These are phyloP conservation scores for Auxenochlorella pyrenoidosa DNA, from an alignment of 139 green algal genomes.

Conservation along the genomic window DNA sequence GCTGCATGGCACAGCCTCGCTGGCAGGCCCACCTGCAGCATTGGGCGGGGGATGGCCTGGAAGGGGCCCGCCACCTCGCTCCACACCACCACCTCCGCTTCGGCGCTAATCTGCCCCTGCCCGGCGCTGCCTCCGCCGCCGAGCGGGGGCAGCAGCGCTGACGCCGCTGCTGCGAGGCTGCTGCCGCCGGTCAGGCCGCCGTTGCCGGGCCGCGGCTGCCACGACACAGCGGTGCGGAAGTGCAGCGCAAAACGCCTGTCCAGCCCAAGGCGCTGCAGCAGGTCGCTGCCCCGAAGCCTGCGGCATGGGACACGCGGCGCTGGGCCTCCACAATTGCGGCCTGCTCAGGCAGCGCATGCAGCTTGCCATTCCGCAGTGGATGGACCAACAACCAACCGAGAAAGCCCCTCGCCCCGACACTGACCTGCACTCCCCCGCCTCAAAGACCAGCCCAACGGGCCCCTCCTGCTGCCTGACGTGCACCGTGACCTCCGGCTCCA, in stretches of 20 bases:
- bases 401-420: background rate
- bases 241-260: conserved; percentile 20
- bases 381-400: background rate
- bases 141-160: background rate
- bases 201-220: background rate
- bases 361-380: no score
- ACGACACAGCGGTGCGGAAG: conserved; percentile 21
- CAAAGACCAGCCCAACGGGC: background rate
- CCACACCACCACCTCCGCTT: conserved; percentile 50
- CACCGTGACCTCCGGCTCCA: conserved; percentile 71
- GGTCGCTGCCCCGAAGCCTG: conserved; percentile 13
- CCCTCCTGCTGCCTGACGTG: conserved; percentile 10
- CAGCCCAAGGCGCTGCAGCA: conserved; percentile 10
- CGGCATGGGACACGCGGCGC: background rate
- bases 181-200: background rate
- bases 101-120: background rate
- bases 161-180: background rate
- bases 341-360: no score
- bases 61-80: conserved; percentile 70
- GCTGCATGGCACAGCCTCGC: no score
- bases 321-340: no score
- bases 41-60: conserved; percentile 68
- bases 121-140: background rate
- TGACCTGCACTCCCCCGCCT: conserved; percentile 15
- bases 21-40: conserved; percentile 44